Percentiles rank a stretch among this genome's conserved stretches.
phyloP scores from a whole-genome alignment of 2,329 filamentous ascomycete genomes.

The Diplocarpon mali region DNA sequence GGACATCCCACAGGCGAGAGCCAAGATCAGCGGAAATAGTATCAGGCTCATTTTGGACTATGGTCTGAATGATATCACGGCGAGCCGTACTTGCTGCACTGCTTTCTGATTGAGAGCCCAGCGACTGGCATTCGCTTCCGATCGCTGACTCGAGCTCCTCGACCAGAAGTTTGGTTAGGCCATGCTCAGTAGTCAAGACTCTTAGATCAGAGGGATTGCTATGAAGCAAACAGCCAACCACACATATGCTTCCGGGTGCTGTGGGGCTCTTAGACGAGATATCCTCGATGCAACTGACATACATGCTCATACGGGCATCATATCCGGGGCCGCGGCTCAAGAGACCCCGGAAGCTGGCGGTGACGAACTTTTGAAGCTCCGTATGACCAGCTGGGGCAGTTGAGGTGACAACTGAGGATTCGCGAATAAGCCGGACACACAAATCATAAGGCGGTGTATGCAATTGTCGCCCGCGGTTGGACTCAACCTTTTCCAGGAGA shows the following conservation, averaged over 20 bases:
- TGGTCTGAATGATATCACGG: conserved; percentile 43
- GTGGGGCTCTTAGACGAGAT: conserved; percentile 51
- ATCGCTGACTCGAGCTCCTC: conserved; percentile 47
- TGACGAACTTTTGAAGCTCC: conserved; percentile 53
- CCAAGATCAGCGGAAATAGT: conserved; percentile 53
- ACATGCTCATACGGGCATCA: conserved; percentile 50
- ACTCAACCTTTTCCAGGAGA: conserved; percentile 34
- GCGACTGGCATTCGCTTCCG: conserved; percentile 16
- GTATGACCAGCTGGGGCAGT: conserved; percentile 45
- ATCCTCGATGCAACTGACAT: conserved; percentile 55
- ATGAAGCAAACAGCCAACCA: conserved; percentile 41
- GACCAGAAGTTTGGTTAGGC: conserved; percentile 49
- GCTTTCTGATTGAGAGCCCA: conserved; percentile 21
- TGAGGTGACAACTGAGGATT: conserved; percentile 48
- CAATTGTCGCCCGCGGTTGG: conserved; percentile 28
- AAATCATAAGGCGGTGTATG: conserved; percentile 40
- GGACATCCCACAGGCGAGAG: conserved; percentile 55
- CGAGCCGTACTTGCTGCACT: conserved; percentile 40
- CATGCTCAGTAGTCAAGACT: conserved; percentile 47
- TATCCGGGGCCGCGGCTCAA: conserved; percentile 42
- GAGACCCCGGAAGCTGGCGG: conserved; percentile 49
- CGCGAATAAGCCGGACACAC: conserved; percentile 58
- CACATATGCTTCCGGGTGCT: conserved; percentile 63
- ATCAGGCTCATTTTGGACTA: conserved; percentile 50
- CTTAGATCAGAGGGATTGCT: conserved; percentile 41